Base-by-base conservation (phyloP, 75 land plant genomes). In the Pinus tabuliformis region DNA sequence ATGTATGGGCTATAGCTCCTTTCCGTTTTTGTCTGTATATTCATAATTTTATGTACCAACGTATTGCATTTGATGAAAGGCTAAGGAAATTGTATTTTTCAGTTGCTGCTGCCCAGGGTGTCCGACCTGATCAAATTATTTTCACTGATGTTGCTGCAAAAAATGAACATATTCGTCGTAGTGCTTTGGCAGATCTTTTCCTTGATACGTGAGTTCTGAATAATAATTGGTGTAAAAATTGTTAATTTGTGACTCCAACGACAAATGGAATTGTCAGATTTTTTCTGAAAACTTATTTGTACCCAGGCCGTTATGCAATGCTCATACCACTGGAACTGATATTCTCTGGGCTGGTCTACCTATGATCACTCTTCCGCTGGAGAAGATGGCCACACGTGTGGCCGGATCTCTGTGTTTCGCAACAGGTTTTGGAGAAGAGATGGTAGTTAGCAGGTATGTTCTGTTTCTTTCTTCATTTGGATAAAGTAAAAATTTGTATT, bases 301-400 rank as follows among this genome's bases (percentile, higher is more conserved):
- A 4, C 59, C 58, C 82, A 97, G 98, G 81, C 99, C 99, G 3
- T 76, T 97, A 45, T 97, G 99, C 89, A 97, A 97, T 78, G 99
- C 93, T 2, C 99, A 97, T 82, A 97, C 99, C 16, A 97, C 98
- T 20, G 98, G 98, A 7, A 97, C 98, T 6, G 99, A 97, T 84
- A 83, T 97, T 56, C 80, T 97, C 33, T 97, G 99, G 99, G 99
- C 98, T 63, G 99, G 99, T 68, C 73, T 97, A 42, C 99, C 99
- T 4, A 95, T 97, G 91, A 71, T 97, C 39, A 95, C 99, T 3
- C 81, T 97, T 15, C 99, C 99, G 3, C 87, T 97, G 20, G 96
- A 97, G 78, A 97, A 97, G 63, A 95, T 97, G 98, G 99, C 99
- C 45, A 97, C 96, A 5, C 92, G 98, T 49, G 99, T 95, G 28